Conservation (phyloP, 768 basidiomycete species). For the Hygrocybe punicea region DNA sequence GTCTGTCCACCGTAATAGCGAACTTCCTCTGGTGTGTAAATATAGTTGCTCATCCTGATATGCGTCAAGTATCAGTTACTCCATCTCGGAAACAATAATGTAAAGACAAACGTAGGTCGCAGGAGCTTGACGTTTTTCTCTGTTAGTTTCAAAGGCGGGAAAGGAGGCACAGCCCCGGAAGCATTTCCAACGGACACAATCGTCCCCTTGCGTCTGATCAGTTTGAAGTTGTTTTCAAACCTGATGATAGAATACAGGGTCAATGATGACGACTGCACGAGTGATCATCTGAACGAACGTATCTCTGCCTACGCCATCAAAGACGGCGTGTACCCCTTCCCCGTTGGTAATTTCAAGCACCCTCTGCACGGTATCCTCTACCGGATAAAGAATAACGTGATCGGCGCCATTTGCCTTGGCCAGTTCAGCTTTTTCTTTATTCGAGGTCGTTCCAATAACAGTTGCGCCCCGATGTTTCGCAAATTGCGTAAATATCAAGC, state of each 20-base stretch:
- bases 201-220: constrained; percentile 83
- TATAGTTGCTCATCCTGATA: constrained; percentile 65
- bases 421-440: constrained; percentile 73
- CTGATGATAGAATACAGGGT: constrained; percentile 32
- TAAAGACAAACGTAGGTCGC: constrained; percentile 63
- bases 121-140: constrained; percentile 79
- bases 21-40: constrained; percentile 70
- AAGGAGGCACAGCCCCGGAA: constrained; percentile 76
- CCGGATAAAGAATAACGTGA: constrained; percentile 79
- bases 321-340: constrained; percentile 79
- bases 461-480: constrained; percentile 73
- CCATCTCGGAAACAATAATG: neutral
- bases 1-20: constrained; percentile 61
- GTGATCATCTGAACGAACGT: constrained; percentile 53
- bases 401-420: constrained; percentile 79
- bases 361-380: constrained; percentile 69
- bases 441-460: constrained; percentile 92
- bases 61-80: neutral
- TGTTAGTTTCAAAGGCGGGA: constrained; percentile 66
- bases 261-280: neutral
- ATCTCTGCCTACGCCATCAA: constrained; percentile 96
- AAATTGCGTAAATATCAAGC: constrained; percentile 63
- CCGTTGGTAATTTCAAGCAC: constrained; percentile 75
- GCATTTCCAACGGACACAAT: constrained; percentile 91
- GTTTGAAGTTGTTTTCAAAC: constrained; percentile 75